Evolutionary conservation across 164 flowering plant species (phyloP), one percentile per base, ranked within the genome.

Genomic region (Kingdonia uniflora): DNA sequence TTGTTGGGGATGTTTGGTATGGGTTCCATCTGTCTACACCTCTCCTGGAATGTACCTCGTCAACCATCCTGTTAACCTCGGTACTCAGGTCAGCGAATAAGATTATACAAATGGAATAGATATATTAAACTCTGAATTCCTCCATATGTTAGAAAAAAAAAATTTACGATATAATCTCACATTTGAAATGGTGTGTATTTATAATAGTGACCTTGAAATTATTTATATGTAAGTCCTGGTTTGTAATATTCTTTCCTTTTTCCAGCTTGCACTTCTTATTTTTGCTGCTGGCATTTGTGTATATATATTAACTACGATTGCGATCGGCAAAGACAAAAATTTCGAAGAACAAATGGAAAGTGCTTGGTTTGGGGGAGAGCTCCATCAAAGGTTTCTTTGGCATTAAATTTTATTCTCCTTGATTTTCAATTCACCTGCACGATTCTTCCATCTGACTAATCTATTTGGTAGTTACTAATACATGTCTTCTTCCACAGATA

Each of bases 31-130:
- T 46, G 41, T 92, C 14, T 92, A 92, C 67, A 88, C 99, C 56
- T 92, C 99, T 53, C 99, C 99, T 44, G 99, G 99, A 60, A 77
- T 92, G 91, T 92, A 92, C 80, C 89, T 92, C 16, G 95, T 84
- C 63, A 83, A 83, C 57, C 90, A 85, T 67, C 89, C 89, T 14
- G 78, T 85, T 23, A 58, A 84, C 62, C 89, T 92, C 49, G 99
- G 99, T 57, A 55, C 65, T 61, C 89, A 84, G 87, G 99, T 92
- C 66, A 48, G 52, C 24, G 19, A 39, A 17, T 49, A 40, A 33
- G 55, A 19, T 16, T n/a, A n/a, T n/a, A n/a, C n/a, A n/a, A n/a
- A n/a, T n/a, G n/a, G n/a, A n/a, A n/a, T n/a, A n/a, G n/a, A 1
- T 14, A 42, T 41, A 1, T 58, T 10, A 23, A 47, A 22, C 14